Percentiles rank a stretch among this genome's conserved stretches.
Evolutionary conservation across 306 rosid genomes (phyloP).

Genomic region (Echinosophora koreensis): DNA sequence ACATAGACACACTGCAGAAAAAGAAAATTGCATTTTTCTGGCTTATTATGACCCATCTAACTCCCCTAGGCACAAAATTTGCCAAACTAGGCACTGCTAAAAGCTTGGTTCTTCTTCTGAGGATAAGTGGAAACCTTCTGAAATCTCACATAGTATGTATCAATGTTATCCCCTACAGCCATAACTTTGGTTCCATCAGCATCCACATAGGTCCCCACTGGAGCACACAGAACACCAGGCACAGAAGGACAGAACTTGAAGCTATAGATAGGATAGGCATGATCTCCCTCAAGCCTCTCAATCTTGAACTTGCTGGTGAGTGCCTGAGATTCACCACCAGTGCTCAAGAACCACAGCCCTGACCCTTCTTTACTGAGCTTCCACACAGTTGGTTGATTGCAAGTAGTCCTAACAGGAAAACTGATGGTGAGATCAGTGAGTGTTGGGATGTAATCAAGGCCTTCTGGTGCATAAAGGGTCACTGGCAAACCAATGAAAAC

Average conservation of each 20-base stretch:
- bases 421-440: conserved; percentile 45
- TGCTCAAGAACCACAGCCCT: conserved; percentile 50
- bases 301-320: conserved; percentile 47
- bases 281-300: conserved; percentile 50
- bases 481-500: conserved; percentile 19
- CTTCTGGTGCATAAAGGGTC: conserved; percentile 20
- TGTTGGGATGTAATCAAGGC: conserved; percentile 16
- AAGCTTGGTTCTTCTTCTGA: conserved; percentile 3
- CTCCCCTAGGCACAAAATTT: neutral
- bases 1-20: neutral
- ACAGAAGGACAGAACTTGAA: conserved; percentile 50
- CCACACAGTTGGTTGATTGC: conserved; percentile 47
- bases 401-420: neutral
- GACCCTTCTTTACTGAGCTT: conserved; percentile 37
- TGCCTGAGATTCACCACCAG: conserved; percentile 14
- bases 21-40: neutral
- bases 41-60: neutral
- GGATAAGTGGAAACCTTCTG: conserved; percentile 9
- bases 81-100: conserved; percentile 33
- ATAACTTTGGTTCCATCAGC: conserved; percentile 48
- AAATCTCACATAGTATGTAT: conserved; percentile 48
- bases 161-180: conserved; percentile 48
- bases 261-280: conserved; percentile 53
- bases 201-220: conserved; percentile 46
- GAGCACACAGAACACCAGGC: conserved; percentile 48